Evolutionary conservation across 768 basidiomycete genomes (phyloP), one percentile per base, ranked within the genome.

Genomic region (Dioszegia aurantiaca): DNA sequence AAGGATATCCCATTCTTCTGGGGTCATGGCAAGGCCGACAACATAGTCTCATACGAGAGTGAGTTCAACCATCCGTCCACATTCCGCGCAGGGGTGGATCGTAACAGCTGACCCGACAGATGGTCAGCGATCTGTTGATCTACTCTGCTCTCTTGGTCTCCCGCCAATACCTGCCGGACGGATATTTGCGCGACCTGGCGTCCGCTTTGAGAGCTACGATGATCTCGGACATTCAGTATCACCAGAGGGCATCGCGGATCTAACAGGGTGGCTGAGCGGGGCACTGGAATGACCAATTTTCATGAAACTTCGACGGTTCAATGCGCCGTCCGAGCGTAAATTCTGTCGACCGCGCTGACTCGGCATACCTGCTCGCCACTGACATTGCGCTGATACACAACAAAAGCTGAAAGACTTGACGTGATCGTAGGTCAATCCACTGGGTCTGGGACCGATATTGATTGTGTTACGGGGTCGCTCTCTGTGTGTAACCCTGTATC

Each of bases 1-100:
- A 77, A 81, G 43, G 80, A 82, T 3, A 80, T 84, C 19, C 88
- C 90, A 1, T 80, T 92, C 31, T 93, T 94, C 77, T 88, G 88
- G 85, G 92, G 87, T 11, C 88, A 90, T 62, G 91, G 91, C 23
- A 82, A 80, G 5, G 80, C 74, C 16, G 92, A 97, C 77, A 85
- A 83, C 8, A 80, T 93, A 23, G 86, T 95, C 55, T 81, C 80
- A 57, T 80, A 80, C 64, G 62, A 80, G 23, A 79, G 84, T 76
- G 56, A 61, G 74, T 65, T 17, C n/a, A n/a, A n/a, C n/a, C n/a
- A 0, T 31, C 11, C 54, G 10, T 37, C 49, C 5, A 16, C 8
- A 33, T 33, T n/a, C n/a, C n/a, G 33, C 33, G 33, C 33, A 33
- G 6, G 14, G 33, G 14, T 14, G 8, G 8, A 14, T 33, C 14